phyloP scores from a whole-genome alignment of 2,329 filamentous ascomycete species.

The Arthrinium puccinioides region DNA sequence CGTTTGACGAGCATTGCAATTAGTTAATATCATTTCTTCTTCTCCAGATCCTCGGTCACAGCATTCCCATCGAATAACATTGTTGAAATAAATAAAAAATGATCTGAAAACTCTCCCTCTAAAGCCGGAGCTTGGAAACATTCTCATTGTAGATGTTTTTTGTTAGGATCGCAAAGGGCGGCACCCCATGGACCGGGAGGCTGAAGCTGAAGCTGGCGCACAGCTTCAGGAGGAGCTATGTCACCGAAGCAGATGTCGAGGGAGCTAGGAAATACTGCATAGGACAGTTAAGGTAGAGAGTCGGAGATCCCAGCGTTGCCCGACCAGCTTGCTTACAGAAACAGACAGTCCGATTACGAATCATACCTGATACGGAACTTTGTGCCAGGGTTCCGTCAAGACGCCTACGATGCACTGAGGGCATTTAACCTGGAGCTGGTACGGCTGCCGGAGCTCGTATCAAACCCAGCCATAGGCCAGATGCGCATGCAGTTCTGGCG shows the following conservation, averaged over 20 bases:
- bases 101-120: no score
- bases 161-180: no score
- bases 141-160: no score
- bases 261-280: slow-evolving; percentile 48
- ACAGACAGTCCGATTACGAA: slow-evolving; percentile 79
- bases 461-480: slow-evolving; percentile 75
- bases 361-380: slow-evolving; percentile 83
- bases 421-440: slow-evolving; percentile 91
- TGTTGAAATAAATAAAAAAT: no score
- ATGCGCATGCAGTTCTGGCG: slow-evolving; percentile 96
- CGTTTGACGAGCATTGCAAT: no score
- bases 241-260: slow-evolving; percentile 43
- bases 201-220: no score
- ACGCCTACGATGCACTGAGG: slow-evolving; percentile 84
- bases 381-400: slow-evolving; percentile 64
- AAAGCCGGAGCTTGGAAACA: no score
- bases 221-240: slow-evolving; percentile 28
- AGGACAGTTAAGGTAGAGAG: slow-evolving; percentile 40
- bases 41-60: no score
- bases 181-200: no score
- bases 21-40: no score
- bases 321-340: slow-evolving; percentile 10
- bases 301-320: not conserved
- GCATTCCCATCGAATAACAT: no score
- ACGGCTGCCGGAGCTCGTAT: slow-evolving; percentile 82